Percentiles rank a stretch among this genome's conserved stretches.
These are phyloP conservation scores for Bipolaris cookei DNA, from an alignment of 2,329 filamentous ascomycete genomes.

Conservation along the genomic window DNA sequence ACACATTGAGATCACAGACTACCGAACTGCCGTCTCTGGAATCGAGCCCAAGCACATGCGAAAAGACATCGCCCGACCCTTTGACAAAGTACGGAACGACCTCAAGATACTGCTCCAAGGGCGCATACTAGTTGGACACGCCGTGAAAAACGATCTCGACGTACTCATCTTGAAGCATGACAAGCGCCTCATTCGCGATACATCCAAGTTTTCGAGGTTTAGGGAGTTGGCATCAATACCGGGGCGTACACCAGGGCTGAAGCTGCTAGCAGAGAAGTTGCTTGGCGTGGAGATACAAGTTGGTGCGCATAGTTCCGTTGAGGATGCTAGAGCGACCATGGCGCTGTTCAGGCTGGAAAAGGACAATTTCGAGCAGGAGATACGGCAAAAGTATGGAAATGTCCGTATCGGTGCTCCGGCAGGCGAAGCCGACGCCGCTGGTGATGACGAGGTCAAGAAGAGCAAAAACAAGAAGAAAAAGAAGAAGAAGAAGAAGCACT, in stretches of 20 bases:
- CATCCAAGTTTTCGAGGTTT: conserved; percentile 77
- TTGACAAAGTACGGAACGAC: conserved; percentile 77
- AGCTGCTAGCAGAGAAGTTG: conserved; percentile 63
- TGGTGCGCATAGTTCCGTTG: conserved; percentile 66
- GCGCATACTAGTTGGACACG: conserved; percentile 81
- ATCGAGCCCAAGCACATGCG: conserved; percentile 77
- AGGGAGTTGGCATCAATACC: conserved; percentile 65
- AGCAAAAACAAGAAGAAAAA: conserved; percentile 49
- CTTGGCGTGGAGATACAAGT: conserved; percentile 66
- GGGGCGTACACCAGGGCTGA: conserved; percentile 73
- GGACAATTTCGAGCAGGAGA: conserved; percentile 81
- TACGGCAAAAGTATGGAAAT: conserved; percentile 66
- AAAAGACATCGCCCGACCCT: conserved; percentile 55
- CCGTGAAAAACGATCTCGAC: conserved; percentile 76
- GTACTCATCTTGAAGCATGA: conserved; percentile 81
- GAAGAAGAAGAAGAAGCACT: conserved; percentile 46
- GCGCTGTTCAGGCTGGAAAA: conserved; percentile 84
- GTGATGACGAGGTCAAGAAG: conserved; percentile 35
- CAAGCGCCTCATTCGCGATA: conserved; percentile 80
- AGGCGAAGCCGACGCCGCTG: conserved; percentile 28
- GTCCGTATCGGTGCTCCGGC: conserved; percentile 32
- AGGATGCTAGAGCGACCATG: conserved; percentile 90
- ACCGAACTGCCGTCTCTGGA: conserved; percentile 85
- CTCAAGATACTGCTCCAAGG: conserved; percentile 72
- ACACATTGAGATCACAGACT: conserved; percentile 83